These are phyloP conservation scores for Starmerella potacharoeniae DNA, from an alignment of 805 yeast genomes.

Conservation along the genomic window DNA sequence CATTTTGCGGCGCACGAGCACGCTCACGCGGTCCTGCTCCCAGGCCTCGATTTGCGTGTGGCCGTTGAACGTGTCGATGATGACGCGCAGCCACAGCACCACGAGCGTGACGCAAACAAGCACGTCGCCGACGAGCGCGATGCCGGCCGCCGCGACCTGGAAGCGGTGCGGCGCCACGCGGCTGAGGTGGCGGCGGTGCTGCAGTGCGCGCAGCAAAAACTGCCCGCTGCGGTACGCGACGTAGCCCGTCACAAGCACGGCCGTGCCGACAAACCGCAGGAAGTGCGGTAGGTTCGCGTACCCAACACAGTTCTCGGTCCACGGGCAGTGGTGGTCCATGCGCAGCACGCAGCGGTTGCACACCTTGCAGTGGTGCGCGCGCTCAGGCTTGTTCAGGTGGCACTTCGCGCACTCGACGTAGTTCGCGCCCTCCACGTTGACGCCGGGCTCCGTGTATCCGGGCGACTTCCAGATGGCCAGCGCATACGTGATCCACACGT, in stretches of 20 bases:
- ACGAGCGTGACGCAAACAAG: slow-evolving; percentile 53
- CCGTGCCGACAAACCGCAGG: slow-evolving; percentile 54
- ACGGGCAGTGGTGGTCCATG: slow-evolving; percentile 71
- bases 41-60: slow-evolving; percentile 85
- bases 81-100: slow-evolving; percentile 50
- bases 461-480: slow-evolving; percentile 58
- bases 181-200: slow-evolving; percentile 36
- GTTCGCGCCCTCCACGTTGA: slow-evolving; percentile 1
- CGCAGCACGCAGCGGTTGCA: slow-evolving; percentile 33
- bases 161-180: slow-evolving; percentile 39
- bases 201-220: slow-evolving; percentile 27
- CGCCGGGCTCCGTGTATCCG: slow-evolving; percentile 33
- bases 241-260: slow-evolving; percentile 29
- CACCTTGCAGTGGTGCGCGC: slow-evolving; percentile 35
- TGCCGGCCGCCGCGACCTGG: slow-evolving; percentile 45
- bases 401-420: slow-evolving; percentile 21
- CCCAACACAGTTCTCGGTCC: slow-evolving; percentile 89
- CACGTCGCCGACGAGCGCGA: slow-evolving; percentile 43
- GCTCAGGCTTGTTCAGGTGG: slow-evolving; percentile 31
- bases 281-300: slow-evolving; percentile 67
- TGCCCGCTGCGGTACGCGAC: slow-evolving; percentile 25
- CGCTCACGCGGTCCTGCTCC: slow-evolving; percentile 76
- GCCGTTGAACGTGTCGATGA: slow-evolving; percentile 47
- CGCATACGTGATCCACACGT: slow-evolving; percentile 65
- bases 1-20: slow-evolving; percentile 39